These are phyloP conservation scores for Capsicum rhomboideum DNA, from an alignment of 257 asterid species.

Conservation along the genomic window DNA sequence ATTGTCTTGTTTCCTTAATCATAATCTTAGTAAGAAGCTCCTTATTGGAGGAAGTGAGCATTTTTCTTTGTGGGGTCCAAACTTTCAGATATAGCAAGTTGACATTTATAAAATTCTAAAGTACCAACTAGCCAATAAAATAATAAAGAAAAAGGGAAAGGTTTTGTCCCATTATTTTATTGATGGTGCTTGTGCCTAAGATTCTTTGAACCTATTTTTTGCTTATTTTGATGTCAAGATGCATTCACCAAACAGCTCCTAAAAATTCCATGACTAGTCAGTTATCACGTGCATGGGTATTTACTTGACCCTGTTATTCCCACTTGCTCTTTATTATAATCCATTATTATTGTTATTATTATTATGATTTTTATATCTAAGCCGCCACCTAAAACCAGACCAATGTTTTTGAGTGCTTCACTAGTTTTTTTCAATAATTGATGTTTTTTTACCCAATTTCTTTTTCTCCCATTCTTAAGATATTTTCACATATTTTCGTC, in stretches of 20 bases:
- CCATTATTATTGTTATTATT: not conserved
- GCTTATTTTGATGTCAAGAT: not conserved
- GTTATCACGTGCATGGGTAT: conserved; percentile 19
- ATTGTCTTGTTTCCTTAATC: not conserved
- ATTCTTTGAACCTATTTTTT: conserved; percentile 8
- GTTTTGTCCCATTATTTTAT: not conserved
- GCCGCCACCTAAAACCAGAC: conserved; percentile 3
- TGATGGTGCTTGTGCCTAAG: conserved; percentile 5
- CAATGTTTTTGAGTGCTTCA: not conserved
- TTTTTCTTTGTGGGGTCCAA: conserved; percentile 4
- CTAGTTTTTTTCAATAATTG: not conserved
- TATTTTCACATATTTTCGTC: not conserved
- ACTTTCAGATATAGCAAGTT: conserved; percentile 13
- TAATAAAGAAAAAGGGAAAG: not conserved
- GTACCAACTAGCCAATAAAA: not conserved
- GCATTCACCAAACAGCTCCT: conserved; percentile 9
- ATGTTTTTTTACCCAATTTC: not conserved
- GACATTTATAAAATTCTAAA: conserved; percentile 4
- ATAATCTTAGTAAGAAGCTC: not conserved
- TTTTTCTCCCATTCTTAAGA: not conserved
- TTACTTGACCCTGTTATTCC: not conserved
- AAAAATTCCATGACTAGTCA: not conserved
- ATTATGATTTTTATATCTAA: not conserved
- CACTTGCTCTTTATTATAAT: not conserved
- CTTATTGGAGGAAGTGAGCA: conserved; percentile 14